Evolutionary conservation across 345 rosid genomes (phyloP), one percentile per base, ranked within the genome.

Genomic region (Salix viminalis): DNA sequence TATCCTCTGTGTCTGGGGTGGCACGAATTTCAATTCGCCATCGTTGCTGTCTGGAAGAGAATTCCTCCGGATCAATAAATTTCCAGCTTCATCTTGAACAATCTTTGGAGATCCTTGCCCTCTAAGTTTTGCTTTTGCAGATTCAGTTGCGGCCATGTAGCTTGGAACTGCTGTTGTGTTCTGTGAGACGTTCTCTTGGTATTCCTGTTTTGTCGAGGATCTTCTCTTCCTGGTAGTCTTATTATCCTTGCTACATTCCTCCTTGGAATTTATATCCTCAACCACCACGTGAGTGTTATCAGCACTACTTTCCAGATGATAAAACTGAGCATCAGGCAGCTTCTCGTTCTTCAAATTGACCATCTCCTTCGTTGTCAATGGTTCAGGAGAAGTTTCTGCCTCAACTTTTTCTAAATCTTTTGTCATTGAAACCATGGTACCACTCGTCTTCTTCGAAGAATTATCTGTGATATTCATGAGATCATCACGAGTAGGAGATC

Each of bases 141-240:
- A 82, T 70, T 75, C 77, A 75, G 84, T 82, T 37, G 76, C 79
- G 0, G 84, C 82, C 84, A 78, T 82, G 73, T 82, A 82, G 70
- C 82, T 75, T 7, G 84, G 82, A 19, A 73, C 3, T 2, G 15
- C 58, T 46, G 81, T 50, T 26, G 72, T 52, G 34, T 56, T 74
- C 28, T 46, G 69, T 13, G 72, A 71, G 24, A 34, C 61, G 11
- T 73, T 77, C 48, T 77, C 84, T 16, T 60, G 26, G 3, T 13
- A 64, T 61, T 81, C 84, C 54, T 72, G 75, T 73, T 77, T 81
- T 65, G 30, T 24, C 24, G 77, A 76, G 37, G 80, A 77, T 65
- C 46, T 73, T 56, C 76, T 81, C 71, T 77, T 69, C 13, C 73
- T 73, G 68, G 77, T 71, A 65, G 65, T 76, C 62, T 67, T 65